A percentile compares a stretch with the other conserved stretches of the same genome.
Evolutionary conservation across 2,329 filamentous ascomycete species (phyloP).

Genomic region (Pseudogymnoascus sp.): DNA sequence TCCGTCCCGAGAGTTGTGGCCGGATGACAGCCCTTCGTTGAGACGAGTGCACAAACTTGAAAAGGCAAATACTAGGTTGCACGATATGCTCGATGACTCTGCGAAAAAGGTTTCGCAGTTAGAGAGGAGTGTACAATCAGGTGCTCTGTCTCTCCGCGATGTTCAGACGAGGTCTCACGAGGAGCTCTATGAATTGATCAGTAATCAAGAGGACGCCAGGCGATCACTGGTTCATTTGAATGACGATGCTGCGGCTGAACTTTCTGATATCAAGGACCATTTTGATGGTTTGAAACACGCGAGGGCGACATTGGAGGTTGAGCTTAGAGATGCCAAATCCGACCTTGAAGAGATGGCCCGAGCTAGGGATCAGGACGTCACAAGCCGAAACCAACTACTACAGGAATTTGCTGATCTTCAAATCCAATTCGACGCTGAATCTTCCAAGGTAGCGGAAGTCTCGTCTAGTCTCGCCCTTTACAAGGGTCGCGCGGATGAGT

Average conservation of each 20-base stretch:
- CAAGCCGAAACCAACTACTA: constrained; percentile 80
- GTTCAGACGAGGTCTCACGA: constrained; percentile 91
- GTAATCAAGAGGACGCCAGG: constrained; percentile 84
- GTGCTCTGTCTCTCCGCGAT: constrained; percentile 82
- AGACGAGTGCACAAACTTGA: constrained; percentile 85
- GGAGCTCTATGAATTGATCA: constrained; percentile 86
- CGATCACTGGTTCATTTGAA: constrained; percentile 75
- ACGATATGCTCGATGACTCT: constrained; percentile 92
- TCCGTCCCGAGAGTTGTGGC: constrained; percentile 51
- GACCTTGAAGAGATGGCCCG: constrained; percentile 75
- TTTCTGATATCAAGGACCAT: constrained; percentile 77
- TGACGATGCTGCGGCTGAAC: constrained; percentile 76
- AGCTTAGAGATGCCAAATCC: constrained; percentile 74
- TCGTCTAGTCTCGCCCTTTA: constrained; percentile 79
- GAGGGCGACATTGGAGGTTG: constrained; percentile 72
- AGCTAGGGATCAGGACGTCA: constrained; percentile 77
- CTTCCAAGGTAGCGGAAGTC: constrained; percentile 76
- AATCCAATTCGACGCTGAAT: constrained; percentile 83
- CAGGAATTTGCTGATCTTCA: constrained; percentile 92
- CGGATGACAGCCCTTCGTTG: constrained; percentile 71
- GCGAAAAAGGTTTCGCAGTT: constrained; percentile 83
- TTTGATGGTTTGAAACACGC: constrained; percentile 82
- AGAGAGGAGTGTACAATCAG: constrained; percentile 78
- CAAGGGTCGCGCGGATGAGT: constrained; percentile 88
- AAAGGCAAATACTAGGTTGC: constrained; percentile 81